Evolutionary conservation across 2,329 filamentous ascomycete genomes (phyloP).

Genomic region (Trichoderma endophyticum): DNA sequence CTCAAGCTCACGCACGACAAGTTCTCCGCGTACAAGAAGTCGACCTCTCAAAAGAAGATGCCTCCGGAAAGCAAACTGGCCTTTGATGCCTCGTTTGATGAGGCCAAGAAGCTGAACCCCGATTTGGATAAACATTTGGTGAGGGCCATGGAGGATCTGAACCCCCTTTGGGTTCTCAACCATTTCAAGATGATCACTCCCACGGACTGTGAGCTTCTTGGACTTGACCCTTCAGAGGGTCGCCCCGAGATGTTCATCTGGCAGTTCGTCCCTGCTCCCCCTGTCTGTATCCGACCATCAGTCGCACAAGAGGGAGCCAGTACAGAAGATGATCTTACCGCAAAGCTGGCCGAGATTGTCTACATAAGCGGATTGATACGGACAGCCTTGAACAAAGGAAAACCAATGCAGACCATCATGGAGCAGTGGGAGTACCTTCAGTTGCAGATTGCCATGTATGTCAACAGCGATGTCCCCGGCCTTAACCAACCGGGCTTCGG

Average conservation of each 20-base stretch:
- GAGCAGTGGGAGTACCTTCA: conserved; percentile 98
- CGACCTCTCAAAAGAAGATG: conserved; percentile 79
- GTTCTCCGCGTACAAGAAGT: conserved; percentile 83
- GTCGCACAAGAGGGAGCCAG: conserved; percentile 90
- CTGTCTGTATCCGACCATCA: conserved; percentile 89
- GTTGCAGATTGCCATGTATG: conserved; percentile 93
- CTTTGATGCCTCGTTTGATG: conserved; percentile 82
- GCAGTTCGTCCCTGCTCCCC: conserved; percentile 92
- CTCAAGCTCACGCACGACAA: conserved; percentile 94
- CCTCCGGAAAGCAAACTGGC: conserved; percentile 75
- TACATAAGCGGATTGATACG: conserved; percentile 86
- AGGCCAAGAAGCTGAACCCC: conserved; percentile 71
- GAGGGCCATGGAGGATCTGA: conserved; percentile 92
- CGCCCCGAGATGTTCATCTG: conserved; percentile 96
- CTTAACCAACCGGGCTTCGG: conserved; percentile 84
- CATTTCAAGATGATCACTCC: conserved; percentile 85
- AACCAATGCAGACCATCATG: conserved; percentile 85
- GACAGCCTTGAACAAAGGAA: conserved; percentile 76
- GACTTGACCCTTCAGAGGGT: conserved; percentile 80
- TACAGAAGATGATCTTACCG: conserved; percentile 94
- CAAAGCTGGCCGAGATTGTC: conserved; percentile 94
- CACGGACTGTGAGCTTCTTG: conserved; percentile 85
- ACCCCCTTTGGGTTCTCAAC: conserved; percentile 82
- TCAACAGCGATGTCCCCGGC: conserved; percentile 93
- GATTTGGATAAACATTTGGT: conserved; percentile 89